Conservation (phyloP, 352 stramenopile species). For the Phytophthora uliginosa region DNA sequence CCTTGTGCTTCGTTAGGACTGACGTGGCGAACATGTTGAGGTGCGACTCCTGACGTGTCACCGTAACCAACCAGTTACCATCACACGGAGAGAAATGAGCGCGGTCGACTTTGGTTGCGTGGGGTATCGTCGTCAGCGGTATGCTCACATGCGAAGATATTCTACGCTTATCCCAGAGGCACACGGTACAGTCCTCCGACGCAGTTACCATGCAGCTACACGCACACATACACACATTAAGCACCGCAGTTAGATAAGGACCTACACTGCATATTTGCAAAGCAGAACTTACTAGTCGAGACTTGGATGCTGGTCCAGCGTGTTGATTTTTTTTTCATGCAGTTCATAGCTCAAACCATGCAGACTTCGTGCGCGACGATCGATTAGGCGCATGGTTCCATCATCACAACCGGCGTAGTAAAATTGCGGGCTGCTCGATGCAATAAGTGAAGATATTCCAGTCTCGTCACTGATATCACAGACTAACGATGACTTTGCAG, state of each 20-base stretch:
- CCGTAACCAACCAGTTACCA: conserved; percentile 67
- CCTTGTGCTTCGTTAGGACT: conserved; percentile 15
- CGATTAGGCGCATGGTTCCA: conserved; percentile 56
- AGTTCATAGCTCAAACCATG: conserved; percentile 41
- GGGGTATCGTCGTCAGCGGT: conserved; percentile 57
- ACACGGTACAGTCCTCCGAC: conserved; percentile 69
- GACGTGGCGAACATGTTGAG: conserved; percentile 67
- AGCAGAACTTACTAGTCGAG: conserved; percentile 53
- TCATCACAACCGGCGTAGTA: conserved; percentile 63
- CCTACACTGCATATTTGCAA: not conserved
- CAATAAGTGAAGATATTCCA: conserved; percentile 61
- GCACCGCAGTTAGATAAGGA: not conserved
- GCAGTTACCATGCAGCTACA: conserved; percentile 72
- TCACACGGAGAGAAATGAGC: conserved; percentile 76
- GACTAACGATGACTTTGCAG: conserved; percentile 47
- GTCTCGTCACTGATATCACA: conserved; percentile 45
- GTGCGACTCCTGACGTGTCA: conserved; percentile 65
- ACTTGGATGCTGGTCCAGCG: conserved; percentile 71
- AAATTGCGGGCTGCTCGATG: conserved; percentile 23
- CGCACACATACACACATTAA: not conserved
- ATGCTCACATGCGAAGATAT: conserved; percentile 42
- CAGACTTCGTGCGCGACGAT: conserved; percentile 39
- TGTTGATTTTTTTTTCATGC: conserved; percentile 80
- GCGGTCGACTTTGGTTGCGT: conserved; percentile 69
- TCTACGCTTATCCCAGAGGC: conserved; percentile 76